Evolutionary conservation across 1,284 basidiomycete species (phyloP).

Genomic region (Macrocybe sp.): DNA sequence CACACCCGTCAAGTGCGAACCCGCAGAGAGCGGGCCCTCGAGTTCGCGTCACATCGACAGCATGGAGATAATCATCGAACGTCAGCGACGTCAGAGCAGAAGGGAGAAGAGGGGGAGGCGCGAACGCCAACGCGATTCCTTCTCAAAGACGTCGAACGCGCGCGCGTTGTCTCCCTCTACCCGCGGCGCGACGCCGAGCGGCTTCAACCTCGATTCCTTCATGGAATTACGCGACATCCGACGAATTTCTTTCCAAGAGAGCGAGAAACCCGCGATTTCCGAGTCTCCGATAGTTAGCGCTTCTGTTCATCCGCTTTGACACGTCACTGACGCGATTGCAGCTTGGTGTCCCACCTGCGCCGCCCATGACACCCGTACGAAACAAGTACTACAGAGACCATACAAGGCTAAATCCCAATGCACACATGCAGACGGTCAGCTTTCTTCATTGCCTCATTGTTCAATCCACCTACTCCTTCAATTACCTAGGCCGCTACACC

Average conservation of each 20-base stretch:
- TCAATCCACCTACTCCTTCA: slow-evolving; percentile 30
- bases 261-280: slow-evolving; percentile 6
- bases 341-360: slow-evolving; percentile 19
- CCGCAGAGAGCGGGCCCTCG: slow-evolving; percentile 35
- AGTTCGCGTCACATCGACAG: slow-evolving; percentile 56
- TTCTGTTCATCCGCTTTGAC: slow-evolving; percentile 21
- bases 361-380: slow-evolving; percentile 48
- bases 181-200: slow-evolving; percentile 35
- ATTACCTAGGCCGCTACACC: slow-evolving; percentile 18
- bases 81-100: slow-evolving; percentile 53
- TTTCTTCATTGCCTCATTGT: neutral
- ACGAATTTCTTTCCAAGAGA: slow-evolving; percentile 16
- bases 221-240: slow-evolving; percentile 52
- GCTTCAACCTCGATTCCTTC: slow-evolving; percentile 40
- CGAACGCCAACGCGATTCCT: slow-evolving; percentile 37
- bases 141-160: slow-evolving; percentile 22
- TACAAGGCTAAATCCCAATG: slow-evolving; percentile 33
- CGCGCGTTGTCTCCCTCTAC: slow-evolving; percentile 46
- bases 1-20: slow-evolving; percentile 60
- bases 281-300: slow-evolving; percentile 18
- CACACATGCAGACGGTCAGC: slow-evolving; percentile 24
- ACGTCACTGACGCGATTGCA: slow-evolving; percentile 19
- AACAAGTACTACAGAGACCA: slow-evolving; percentile 58
- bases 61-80: slow-evolving; percentile 71
- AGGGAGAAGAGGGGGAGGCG: slow-evolving; percentile 44